Evolutionary conservation across 1,284 basidiomycete species (phyloP).

Genomic region (Rhodotorula sp.): DNA sequence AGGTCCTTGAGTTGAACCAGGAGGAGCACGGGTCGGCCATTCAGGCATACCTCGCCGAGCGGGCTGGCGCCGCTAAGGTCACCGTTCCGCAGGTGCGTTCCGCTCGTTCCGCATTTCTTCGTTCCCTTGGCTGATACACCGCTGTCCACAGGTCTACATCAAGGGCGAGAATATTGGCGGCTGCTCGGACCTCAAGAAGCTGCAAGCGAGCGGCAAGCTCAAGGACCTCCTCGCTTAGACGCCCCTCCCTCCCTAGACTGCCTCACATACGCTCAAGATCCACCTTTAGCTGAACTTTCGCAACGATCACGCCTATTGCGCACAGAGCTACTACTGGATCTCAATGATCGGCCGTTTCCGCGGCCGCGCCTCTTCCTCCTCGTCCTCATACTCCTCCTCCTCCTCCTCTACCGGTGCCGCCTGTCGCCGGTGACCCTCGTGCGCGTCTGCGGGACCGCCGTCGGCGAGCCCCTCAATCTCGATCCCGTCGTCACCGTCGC

Average conservation of each 20-base stretch:
- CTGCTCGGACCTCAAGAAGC: constrained; percentile 34
- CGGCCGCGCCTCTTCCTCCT: constrained; percentile 11
- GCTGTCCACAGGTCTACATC: constrained; percentile 33
- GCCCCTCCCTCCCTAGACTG: background rate
- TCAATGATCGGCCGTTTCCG: constrained; percentile 36
- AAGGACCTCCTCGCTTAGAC: constrained; percentile 20
- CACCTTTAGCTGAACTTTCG: background rate
- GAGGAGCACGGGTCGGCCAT: constrained; percentile 27
- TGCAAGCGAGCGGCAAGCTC: constrained; percentile 31
- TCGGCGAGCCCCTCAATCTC: constrained; percentile 46
- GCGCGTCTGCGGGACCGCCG: background rate
- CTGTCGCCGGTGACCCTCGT: background rate
- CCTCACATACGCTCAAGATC: background rate
- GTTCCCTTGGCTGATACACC: background rate
- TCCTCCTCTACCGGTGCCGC: constrained; percentile 4
- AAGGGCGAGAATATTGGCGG: constrained; percentile 35
- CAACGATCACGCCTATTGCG: background rate
- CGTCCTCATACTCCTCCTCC: constrained; percentile 11
- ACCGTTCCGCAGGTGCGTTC: constrained; percentile 41
- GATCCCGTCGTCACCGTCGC: constrained; percentile 32
- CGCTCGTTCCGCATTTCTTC: background rate
- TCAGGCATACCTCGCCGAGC: constrained; percentile 35
- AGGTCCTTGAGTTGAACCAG: constrained; percentile 38
- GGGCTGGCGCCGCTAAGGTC: constrained; percentile 16
- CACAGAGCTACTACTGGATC: constrained; percentile 17